Percentiles rank a stretch among this genome's conserved stretches.
These are phyloP conservation scores for Torulaspora quercuum DNA, from an alignment of 805 yeast genomes.

Conservation along the genomic window DNA sequence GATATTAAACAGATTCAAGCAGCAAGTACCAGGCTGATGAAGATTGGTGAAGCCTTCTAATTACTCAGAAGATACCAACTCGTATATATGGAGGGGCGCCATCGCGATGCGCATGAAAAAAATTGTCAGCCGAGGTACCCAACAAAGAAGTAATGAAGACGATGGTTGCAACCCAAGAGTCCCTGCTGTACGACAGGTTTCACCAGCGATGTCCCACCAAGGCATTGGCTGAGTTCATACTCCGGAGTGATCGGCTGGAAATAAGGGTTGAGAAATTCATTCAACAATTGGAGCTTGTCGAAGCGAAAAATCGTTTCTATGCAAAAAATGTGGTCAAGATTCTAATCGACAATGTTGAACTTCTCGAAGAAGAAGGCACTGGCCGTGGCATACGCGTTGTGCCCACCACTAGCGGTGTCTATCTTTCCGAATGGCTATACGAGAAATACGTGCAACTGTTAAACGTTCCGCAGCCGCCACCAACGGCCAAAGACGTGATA, in stretches of 20 bases:
- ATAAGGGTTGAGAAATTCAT: constrained; percentile 21
- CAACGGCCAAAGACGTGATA: constrained; percentile 34
- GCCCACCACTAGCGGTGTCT: constrained; percentile 14
- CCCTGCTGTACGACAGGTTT: constrained; percentile 14
- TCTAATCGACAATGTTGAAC: constrained; percentile 38
- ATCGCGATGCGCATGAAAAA: too few species aligned
- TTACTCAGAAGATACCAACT: too few species aligned
- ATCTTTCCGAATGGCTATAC: constrained; percentile 31
- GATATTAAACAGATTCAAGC: too few species aligned
- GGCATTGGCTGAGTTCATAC: constrained; percentile 4
- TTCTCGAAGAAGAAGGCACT: constrained; percentile 37
- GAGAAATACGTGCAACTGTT: constrained; percentile 35
- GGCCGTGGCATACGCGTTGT: constrained; percentile 1
- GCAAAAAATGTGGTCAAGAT: constrained; percentile 44
- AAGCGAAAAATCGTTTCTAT: constrained; percentile 49
- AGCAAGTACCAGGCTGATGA: too few species aligned
- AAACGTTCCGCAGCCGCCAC: constrained; percentile 24
- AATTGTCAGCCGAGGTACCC: too few species aligned
- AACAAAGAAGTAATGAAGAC: too few species aligned
- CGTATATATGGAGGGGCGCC: too few species aligned
- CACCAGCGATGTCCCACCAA: constrained; percentile 18
- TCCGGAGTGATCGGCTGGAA: constrained; percentile 10
- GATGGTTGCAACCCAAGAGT: neutral
- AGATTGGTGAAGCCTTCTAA: too few species aligned
- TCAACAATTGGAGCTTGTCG: constrained; percentile 19